These are phyloP conservation scores for Pulveroboletus ravenelii DNA, from an alignment of 768 basidiomycete genomes.

Conservation along the genomic window DNA sequence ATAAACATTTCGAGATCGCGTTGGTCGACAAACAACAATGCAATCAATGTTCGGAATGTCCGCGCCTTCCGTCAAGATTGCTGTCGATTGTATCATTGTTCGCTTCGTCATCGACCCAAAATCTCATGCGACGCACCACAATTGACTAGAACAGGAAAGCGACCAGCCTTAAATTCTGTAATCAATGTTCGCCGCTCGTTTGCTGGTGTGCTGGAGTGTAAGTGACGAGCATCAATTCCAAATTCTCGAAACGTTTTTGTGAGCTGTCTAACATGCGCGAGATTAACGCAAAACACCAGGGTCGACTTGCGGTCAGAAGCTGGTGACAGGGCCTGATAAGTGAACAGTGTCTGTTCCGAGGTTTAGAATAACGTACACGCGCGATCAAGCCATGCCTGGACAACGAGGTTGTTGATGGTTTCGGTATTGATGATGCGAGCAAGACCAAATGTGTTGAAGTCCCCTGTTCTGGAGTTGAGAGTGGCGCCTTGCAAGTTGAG, in stretches of 20 bases:
- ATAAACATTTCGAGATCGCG: conserved; percentile 82
- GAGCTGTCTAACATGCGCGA: conserved; percentile 73
- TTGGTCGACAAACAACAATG: conserved; percentile 81
- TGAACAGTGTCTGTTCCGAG: conserved; percentile 1
- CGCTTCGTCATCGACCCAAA: background rate
- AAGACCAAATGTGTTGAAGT: conserved; percentile 76
- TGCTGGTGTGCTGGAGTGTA: conserved; percentile 65
- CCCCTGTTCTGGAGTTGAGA: conserved; percentile 64
- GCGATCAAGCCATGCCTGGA: conserved; percentile 81
- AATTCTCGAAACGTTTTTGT: conserved; percentile 66
- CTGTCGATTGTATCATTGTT: conserved; percentile 26
- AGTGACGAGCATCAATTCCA: conserved; percentile 81
- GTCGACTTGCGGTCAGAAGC: conserved; percentile 73
- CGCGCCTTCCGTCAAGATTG: conserved; percentile 88
- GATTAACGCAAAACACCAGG: conserved; percentile 85
- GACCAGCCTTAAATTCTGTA: conserved; percentile 59
- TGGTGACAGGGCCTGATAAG: background rate
- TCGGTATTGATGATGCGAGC: conserved; percentile 79
- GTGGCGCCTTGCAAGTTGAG: conserved; percentile 66
- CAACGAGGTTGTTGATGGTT: conserved; percentile 70
- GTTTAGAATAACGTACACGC: conserved; percentile 49
- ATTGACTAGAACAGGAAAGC: conserved; percentile 85
- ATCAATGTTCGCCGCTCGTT: conserved; percentile 62
- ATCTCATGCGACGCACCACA: conserved; percentile 54
- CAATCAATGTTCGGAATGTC: conserved; percentile 96